Evolutionary conservation across 306 rosid genomes (phyloP).

Genomic region (Prosopis cineraria): DNA sequence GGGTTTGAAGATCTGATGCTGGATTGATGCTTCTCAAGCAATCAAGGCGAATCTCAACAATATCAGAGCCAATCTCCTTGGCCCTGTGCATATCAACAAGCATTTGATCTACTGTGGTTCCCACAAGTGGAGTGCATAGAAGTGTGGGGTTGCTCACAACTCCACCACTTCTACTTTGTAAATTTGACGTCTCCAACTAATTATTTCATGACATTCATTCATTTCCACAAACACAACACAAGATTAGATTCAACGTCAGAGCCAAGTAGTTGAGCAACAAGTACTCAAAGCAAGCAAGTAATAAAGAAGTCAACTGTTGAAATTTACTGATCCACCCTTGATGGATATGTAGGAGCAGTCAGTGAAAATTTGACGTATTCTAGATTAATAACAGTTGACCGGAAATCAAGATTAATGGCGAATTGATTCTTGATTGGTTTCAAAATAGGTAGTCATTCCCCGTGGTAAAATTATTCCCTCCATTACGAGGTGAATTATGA

Average conservation of each 20-base stretch:
- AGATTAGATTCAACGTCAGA: background rate
- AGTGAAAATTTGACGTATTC: no score
- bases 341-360: no score
- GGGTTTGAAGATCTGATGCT: constrained; percentile 38
- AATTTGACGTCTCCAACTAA: constrained; percentile 32
- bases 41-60: constrained; percentile 55
- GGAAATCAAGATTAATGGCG: no score
- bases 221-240: background rate
- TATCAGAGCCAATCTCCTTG: constrained; percentile 47
- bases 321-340: no score
- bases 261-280: background rate
- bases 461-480: no score
- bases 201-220: background rate
- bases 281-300: background rate
- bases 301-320: no score
- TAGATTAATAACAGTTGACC: no score
- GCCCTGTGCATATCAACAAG: constrained; percentile 49
- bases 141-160: constrained; percentile 40
- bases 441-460: no score
- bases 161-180: constrained; percentile 16
- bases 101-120: constrained; percentile 44
- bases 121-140: constrained; percentile 47
- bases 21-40: constrained; percentile 44
- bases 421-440: no score
- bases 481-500: no score